These are phyloP conservation scores for Mycena filopes DNA, from an alignment of 768 basidiomycete species.

Conservation along the genomic window DNA sequence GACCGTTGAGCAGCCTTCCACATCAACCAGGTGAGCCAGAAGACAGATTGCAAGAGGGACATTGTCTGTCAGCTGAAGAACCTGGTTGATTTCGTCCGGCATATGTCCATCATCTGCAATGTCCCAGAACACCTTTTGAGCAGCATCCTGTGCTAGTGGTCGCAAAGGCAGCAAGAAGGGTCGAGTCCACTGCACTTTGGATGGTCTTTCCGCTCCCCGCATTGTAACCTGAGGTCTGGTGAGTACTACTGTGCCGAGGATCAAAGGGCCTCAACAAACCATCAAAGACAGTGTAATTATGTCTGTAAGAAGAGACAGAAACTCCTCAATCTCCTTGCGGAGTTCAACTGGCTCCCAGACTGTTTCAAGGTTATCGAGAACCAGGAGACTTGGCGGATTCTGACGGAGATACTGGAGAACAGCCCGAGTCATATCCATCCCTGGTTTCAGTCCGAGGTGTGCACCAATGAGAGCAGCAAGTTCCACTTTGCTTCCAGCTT, in stretches of 20 bases:
- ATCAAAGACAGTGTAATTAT: not conserved
- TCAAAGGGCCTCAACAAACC: not conserved
- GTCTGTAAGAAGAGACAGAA: not conserved
- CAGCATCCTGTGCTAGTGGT: not conserved
- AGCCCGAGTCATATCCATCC: not conserved
- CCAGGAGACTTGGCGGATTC: not conserved
- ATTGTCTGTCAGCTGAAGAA: not conserved
- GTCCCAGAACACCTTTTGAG: not conserved
- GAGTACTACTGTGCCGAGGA: too few relatives aligned
- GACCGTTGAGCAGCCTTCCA: not conserved
- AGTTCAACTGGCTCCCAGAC: not conserved
- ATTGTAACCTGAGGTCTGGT: not conserved
- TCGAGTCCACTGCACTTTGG: not conserved
- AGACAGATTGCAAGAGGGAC: not conserved
- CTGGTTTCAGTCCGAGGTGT: not conserved
- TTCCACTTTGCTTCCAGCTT: not conserved
- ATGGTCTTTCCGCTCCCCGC: not conserved
- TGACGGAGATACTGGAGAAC: not conserved
- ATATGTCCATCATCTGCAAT: not conserved
- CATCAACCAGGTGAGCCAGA: not conserved
- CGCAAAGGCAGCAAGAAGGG: not conserved
- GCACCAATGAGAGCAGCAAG: not conserved
- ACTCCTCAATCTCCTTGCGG: not conserved
- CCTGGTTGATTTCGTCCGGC: not conserved
- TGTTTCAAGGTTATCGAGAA: slow-evolving; percentile 4